Evolutionary conservation across 129 eudicot species (phyloP), one percentile per base, ranked within the genome.

Genomic region (Helichrysum umbraculigerum): DNA sequence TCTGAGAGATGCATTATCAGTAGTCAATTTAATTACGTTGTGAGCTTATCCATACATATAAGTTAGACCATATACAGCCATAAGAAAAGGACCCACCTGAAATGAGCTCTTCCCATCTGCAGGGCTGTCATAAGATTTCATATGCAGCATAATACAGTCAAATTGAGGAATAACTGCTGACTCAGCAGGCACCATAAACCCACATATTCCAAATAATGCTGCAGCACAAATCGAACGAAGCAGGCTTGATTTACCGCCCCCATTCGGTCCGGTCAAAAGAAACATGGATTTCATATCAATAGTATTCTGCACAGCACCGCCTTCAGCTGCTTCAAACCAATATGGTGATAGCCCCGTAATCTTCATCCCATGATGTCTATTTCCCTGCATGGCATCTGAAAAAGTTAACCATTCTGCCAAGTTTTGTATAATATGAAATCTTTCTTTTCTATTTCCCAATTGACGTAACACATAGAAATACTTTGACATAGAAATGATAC

Each of bases 101-200:
- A 93, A 93, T 21, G 98, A 93, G 86, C 97, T 93, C 66, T 93
- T 93, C 62, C 98, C 98, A 85, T 93, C 98, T 17, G 91, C 89
- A 79, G 98, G 98, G 76, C 97, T 93, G 71, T 93, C 98, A 72
- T 90, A 93, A 59, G 98, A 90, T 81, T 93, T 93, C 87, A 93
- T 81, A 69, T 93, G 98, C 50, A 93, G 81, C 92, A 87, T 88
- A 60, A 93, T 90, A 75, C 97, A 84, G 83, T 93, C 98, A 74
- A 93, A 93, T 81, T 93, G 96, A 67, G 98, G 98, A 41, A 93
- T 85, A 8, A 66, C 77, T 75, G 98, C 98, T 35, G 97, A 90
- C 80, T 87, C 87, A 1, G 98, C 97, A 68, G 98, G 98, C 51
- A 93, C 90, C 98, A 93, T 93, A 37, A 93, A 78, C 32, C 98